Evolutionary conservation across 75 land plant species (phyloP), one percentile per base, ranked within the genome.

Genomic region (Pinus albicaulis): DNA sequence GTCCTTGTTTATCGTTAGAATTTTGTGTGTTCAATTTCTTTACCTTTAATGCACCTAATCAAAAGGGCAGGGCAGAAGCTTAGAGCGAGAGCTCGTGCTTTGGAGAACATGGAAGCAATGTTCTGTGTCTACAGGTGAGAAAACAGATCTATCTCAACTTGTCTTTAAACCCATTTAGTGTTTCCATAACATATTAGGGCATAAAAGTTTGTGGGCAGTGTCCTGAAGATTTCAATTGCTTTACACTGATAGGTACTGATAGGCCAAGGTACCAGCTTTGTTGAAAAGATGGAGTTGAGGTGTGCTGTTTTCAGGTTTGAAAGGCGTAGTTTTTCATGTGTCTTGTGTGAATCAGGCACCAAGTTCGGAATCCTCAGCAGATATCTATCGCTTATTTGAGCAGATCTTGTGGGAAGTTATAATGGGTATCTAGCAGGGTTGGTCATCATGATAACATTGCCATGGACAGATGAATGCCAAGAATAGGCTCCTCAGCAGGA

Each of bases 381-480:
- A 66, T 66, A 38, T 38, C 31, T 68, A n/a, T 65, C 41, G 14
- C 38, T 38, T 11, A 20, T 68, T n/a, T 20, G 38, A 17, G 41
- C 38, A 36, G 20, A 68, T 68, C 23, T n/a, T 19, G 71, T n/a
- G 20, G 34, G 22, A 68, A 68, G 23, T 17, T 68, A 41, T 68
- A 53, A 36, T 68, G 52, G 38, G 15, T 68, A 10, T 36, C 2
- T 68, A 68, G 71, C 71, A 68, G 71, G n/a, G 53, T n/a, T 41
- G 71, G 71, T 14, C 71, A 68, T 68, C 53, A 48, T 48, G 53
- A 48, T 68, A 44, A 68, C 52, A 68, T 68, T 22, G 71, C 71
- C 52, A 68, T 68, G 71, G 71, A 68, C 71, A 68, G 71, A 68
- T 68, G 71, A 68, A 68, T 6, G 71, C 41, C 71, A 68, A 44